Evolutionary conservation across 2,329 filamentous ascomycete species (phyloP), one percentile per base, ranked within the genome.

Genomic region (Graphium sp.): DNA sequence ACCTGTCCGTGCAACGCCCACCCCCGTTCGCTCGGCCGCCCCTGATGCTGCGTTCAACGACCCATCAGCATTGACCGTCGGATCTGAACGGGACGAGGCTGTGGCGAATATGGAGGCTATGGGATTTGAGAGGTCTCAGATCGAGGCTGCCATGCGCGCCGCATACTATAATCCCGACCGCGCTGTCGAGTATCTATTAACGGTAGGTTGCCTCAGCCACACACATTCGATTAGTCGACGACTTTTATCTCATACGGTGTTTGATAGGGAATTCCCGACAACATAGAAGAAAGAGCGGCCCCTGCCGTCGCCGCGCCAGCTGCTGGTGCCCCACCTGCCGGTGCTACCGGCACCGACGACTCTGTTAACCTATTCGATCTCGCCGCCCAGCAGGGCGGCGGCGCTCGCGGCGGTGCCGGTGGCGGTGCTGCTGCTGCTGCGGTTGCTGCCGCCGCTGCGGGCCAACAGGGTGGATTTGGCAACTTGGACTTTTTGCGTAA

Each of bases 131-230:
- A 70, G 85, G 45, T 61, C 72, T 29, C 79, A 92, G 47, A 93
- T 94, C 40, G 84, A 94, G 42, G 72, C 78, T 26, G 89, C 89
- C 29, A 89, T 98, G 77, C 80, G 87, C 45, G 89, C 89, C 37
- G 89, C 89, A 10, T 98, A 82, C 55, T 91, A 79, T 65, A 98
- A 98, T 58, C 84, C 87, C 10, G 87, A 95, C 52, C 83, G 89
- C 43, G 89, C 89, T 30, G 87, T 98, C 32, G 89, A 98, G 52
- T 98, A 98, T 46, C 70, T 98, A 9, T 52, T 98, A 46, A 93
- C 58, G 41, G 83, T 89, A 52, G 55, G 76, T 58, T 20, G 14
- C 12, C 6, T 22, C 9, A 24, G 14, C 22, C 20, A 22, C 10
- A 22, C 20, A 22, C 20, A 12, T 12, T 22, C 10, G 20, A 22